A percentile compares a stretch with the other conserved stretches of the same genome.
phyloP scores from a whole-genome alignment of 805 yeast genomes.

The Kuraishia capsulata region DNA sequence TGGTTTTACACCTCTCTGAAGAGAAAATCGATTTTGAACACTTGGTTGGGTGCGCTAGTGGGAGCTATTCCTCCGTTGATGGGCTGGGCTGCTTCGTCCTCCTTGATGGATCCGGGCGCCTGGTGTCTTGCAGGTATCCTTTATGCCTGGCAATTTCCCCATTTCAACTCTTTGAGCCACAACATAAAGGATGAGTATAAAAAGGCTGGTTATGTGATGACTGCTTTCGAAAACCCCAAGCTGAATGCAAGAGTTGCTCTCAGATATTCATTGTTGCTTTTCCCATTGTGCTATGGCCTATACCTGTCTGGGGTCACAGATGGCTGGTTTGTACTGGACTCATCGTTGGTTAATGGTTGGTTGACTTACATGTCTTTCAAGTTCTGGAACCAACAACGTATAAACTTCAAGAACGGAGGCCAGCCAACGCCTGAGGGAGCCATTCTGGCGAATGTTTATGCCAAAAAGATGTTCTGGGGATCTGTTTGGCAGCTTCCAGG shows the following conservation, averaged over 20 bases:
- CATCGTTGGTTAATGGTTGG: slow-evolving; percentile 80
- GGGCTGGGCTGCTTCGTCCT: slow-evolving; percentile 97
- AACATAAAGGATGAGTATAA: slow-evolving; percentile 82
- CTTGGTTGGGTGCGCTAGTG: slow-evolving; percentile 99
- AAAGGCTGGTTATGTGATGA: slow-evolving; percentile 95
- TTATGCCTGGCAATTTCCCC: slow-evolving; percentile 99
- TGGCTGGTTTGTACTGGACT: slow-evolving; percentile 70
- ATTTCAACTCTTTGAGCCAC: slow-evolving; percentile 87
- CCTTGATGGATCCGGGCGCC: slow-evolving; percentile 79
- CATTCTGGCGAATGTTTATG: slow-evolving; percentile 54
- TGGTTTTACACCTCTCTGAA: slow-evolving; percentile 91
- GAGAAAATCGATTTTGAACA: slow-evolving; percentile 74
- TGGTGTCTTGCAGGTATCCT: slow-evolving; percentile 88
- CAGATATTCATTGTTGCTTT: slow-evolving; percentile 85
- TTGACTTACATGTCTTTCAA: slow-evolving; percentile 66
- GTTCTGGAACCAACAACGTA: slow-evolving; percentile 79
- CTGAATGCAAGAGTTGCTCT: slow-evolving; percentile 90
- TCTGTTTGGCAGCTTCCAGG: slow-evolving; percentile 93
- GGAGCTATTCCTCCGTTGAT: slow-evolving; percentile 97
- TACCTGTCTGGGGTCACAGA: slow-evolving; percentile 78
- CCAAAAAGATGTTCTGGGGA: slow-evolving; percentile 86
- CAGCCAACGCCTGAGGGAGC: slow-evolving; percentile 46
- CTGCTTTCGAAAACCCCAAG: slow-evolving; percentile 86
- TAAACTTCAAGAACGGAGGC: slow-evolving; percentile 34
- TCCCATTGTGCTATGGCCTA: slow-evolving; percentile 83